Percentiles rank a stretch among this genome's conserved stretches.
These are phyloP conservation scores for Onygenales sp. DNA, from an alignment of 2,329 filamentous ascomycete species.

Conservation along the genomic window DNA sequence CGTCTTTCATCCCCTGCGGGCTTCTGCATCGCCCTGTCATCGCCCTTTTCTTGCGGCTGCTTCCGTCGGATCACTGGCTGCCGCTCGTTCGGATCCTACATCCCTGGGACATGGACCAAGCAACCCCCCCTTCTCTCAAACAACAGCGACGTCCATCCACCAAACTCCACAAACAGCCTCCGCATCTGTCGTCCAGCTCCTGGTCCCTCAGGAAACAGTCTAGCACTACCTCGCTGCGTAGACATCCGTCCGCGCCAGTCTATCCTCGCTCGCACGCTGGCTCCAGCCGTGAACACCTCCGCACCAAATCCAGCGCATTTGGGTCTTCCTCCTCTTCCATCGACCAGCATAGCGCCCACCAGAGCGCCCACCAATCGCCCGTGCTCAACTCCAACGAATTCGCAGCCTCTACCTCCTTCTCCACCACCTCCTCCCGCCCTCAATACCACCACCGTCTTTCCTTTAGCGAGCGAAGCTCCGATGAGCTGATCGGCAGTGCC, in stretches of 20 bases:
- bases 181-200: slow-evolving; percentile 28
- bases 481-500: slow-evolving; percentile 36
- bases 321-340: slow-evolving; percentile 40
- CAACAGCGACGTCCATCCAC: slow-evolving; percentile 24
- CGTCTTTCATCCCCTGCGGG: no score
- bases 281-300: slow-evolving; percentile 31
- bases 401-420: slow-evolving; percentile 17
- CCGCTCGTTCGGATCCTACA: background rate
- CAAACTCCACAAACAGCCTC: slow-evolving; percentile 37
- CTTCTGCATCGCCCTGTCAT: no score
- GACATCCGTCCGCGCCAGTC: slow-evolving; percentile 38
- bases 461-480: slow-evolving; percentile 29
- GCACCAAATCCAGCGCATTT: slow-evolving; percentile 38
- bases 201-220: slow-evolving; percentile 33
- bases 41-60: no score
- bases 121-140: slow-evolving; percentile 7
- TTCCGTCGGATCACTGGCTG: no score
- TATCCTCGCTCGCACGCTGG: slow-evolving; percentile 34
- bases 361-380: slow-evolving; percentile 32
- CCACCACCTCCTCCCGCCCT: slow-evolving; percentile 22
- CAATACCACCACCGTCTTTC: slow-evolving; percentile 25
- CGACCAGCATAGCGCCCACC: slow-evolving; percentile 32
- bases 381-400: slow-evolving; percentile 24
- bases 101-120: slow-evolving; percentile 9
- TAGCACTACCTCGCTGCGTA: slow-evolving; percentile 34